A percentile compares a stretch with the other conserved stretches of the same genome.
phyloP scores from a whole-genome alignment of 2,329 filamentous ascomycete species.

The Ophiostoma sp. region DNA sequence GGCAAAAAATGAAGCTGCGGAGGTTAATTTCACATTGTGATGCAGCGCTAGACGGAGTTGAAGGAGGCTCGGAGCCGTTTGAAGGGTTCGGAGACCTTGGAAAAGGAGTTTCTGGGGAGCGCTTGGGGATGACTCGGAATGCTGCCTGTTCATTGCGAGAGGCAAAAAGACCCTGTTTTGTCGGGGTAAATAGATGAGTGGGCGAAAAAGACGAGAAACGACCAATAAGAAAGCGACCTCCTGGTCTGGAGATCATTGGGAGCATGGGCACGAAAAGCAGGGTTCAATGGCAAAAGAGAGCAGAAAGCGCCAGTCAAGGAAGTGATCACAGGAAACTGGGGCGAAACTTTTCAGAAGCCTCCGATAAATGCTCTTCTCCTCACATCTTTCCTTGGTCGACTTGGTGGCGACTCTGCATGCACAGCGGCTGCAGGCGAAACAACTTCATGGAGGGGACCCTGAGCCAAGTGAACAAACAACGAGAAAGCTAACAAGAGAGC shows the following conservation, averaged over 20 bases:
- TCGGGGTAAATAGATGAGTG: background rate
- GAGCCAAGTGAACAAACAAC: background rate
- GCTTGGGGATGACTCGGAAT: background rate
- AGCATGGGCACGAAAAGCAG: background rate
- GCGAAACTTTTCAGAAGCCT: background rate
- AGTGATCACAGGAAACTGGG: background rate
- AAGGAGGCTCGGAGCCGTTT: background rate
- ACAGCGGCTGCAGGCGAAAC: conserved; percentile 12
- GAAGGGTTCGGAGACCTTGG: background rate
- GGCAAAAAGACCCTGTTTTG: conserved; percentile 7
- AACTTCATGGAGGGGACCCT: background rate
- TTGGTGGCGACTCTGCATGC: background rate
- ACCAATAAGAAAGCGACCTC: background rate
- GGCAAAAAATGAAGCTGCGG: background rate
- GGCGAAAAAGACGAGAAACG: background rate
- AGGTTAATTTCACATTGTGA: background rate
- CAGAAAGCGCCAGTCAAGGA: conserved; percentile 1
- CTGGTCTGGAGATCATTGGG: background rate
- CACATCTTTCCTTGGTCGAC: background rate
- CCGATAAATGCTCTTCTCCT: background rate
- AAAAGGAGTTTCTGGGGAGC: background rate
- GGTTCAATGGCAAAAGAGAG: background rate
- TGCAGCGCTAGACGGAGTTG: conserved; percentile 2
- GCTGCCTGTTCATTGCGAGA: background rate
- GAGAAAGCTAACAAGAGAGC: background rate